A percentile compares a stretch with the other conserved stretches of the same genome.
Evolutionary conservation across 2,329 filamentous ascomycete genomes (phyloP).

Genomic region (Zasmidium cellare): DNA sequence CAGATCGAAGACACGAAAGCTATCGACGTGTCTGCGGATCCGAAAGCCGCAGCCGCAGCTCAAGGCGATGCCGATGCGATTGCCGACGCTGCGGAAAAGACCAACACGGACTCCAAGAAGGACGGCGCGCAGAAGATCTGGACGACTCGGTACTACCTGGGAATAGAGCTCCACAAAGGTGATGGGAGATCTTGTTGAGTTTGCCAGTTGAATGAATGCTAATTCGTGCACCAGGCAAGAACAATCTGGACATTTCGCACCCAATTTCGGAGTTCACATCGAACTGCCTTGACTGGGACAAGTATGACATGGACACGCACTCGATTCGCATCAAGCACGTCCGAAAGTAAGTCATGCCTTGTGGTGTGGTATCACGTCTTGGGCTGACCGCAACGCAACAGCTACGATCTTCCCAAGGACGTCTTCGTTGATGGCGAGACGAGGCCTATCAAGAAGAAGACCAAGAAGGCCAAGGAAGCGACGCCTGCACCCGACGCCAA

Average conservation of each 20-base stretch:
- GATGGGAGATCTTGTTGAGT: background rate
- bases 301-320: slow-evolving; percentile 73
- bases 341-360: slow-evolving; percentile 66
- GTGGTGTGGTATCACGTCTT: too few relatives aligned
- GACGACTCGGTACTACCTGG: slow-evolving; percentile 93
- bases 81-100: slow-evolving; percentile 33
- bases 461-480: slow-evolving; percentile 36
- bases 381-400: slow-evolving; percentile 39
- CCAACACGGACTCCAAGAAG: slow-evolving; percentile 34
- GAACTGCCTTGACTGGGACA: slow-evolving; percentile 73
- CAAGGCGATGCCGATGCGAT: slow-evolving; percentile 43
- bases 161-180: slow-evolving; percentile 66
- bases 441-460: slow-evolving; percentile 44
- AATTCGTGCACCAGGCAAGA: slow-evolving; percentile 53
- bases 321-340: slow-evolving; percentile 80
- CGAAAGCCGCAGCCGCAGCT: slow-evolving; percentile 50
- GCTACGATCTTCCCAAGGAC: slow-evolving; percentile 84
- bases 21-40: slow-evolving; percentile 53
- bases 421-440: slow-evolving; percentile 79
- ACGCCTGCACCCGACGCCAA: slow-evolving; percentile 19
- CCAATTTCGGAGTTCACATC: slow-evolving; percentile 85
- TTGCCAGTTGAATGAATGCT: background rate
- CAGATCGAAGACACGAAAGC: slow-evolving; percentile 60
- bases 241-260: slow-evolving; percentile 73
- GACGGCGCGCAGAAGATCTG: slow-evolving; percentile 61